Evolutionary conservation across 2,329 filamentous ascomycete genomes (phyloP), one percentile per base, ranked within the genome.

Genomic region (Exophiala mesophila): DNA sequence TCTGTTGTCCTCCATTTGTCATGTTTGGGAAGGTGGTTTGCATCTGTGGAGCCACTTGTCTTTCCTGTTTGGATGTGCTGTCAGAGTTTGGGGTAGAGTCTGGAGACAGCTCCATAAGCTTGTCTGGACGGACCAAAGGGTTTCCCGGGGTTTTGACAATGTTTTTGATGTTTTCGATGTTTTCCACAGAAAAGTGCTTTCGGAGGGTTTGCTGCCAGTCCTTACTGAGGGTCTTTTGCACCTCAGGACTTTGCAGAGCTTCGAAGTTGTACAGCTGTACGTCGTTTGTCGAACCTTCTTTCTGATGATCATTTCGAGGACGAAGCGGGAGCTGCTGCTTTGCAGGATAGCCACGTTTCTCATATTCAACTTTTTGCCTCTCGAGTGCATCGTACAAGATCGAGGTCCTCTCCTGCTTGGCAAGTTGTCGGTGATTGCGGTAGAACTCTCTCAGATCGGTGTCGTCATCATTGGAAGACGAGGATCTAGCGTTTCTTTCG

Each of bases 111-210:
- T 49, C 40, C 16, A 52, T 41, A 6, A 52, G 43, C 19, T 31
- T 49, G 32, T 43, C 32, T 17, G 21, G 21, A 20, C 17, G 24
- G 18, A 20, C 13, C 18, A 16, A 24, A 17, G 4, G 9, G 12
- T 45, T 35, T 4, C n/a, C 20, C 10, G 31, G 29, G 9, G 13
- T 6, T 21, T 40, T 41, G 16, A 26, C 6, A 13, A 21, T 20
- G 26, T 17, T 36, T 18, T 18, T 30, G 13, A 17, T 16, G 28
- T 17, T 13, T n/a, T n/a, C n/a, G n/a, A n/a, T n/a, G n/a, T n/a
- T n/a, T n/a, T n/a, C 40, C 18, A 47, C 38, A 4, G 39, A 39
- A 34, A 52, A 49, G 40, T 53, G 45, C 36, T 47, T 51, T 28
- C 48, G 50, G 16, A 51, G 39, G 30, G 48, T 49, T 15, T 36